Evolutionary conservation across 1,284 basidiomycete genomes (phyloP).

Genomic region (Polyporus tsugae): DNA sequence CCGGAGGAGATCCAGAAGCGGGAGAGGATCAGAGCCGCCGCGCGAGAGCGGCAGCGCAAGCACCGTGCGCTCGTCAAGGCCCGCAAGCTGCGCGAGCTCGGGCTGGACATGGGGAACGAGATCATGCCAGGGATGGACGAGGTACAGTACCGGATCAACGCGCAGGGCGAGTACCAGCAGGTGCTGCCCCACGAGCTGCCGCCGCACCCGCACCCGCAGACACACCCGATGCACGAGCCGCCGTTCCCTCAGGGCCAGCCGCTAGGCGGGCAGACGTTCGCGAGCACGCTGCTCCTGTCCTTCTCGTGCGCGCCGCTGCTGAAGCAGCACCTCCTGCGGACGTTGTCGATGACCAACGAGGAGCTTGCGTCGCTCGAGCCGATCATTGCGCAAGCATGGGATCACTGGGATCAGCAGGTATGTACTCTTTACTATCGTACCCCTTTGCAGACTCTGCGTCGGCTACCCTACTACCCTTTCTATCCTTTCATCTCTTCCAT

Average conservation of each 20-base stretch:
- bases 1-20: constrained; percentile 70
- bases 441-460: background rate
- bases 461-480: background rate
- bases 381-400: constrained; percentile 81
- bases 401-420: constrained; percentile 83
- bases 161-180: constrained; percentile 65
- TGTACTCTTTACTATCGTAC: constrained; percentile 31
- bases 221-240: constrained; percentile 44
- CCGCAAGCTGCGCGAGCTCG: constrained; percentile 79
- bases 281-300: constrained; percentile 72
- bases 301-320: constrained; percentile 76
- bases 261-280: constrained; percentile 73
- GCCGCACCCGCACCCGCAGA: constrained; percentile 38
- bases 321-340: constrained; percentile 76
- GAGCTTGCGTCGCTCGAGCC: constrained; percentile 81
- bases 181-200: constrained; percentile 61
- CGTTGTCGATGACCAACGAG: constrained; percentile 75
- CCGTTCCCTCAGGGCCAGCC: constrained; percentile 48
- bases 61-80: constrained; percentile 80
- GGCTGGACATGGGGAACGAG: constrained; percentile 77
- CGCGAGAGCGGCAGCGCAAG: constrained; percentile 79
- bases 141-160: constrained; percentile 63
- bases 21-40: constrained; percentile 74
- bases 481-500: constrained; percentile 7
- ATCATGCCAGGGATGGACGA: constrained; percentile 67